Evolutionary conservation across 495 filamentous ascomycete genomes (phyloP).

Genomic region (Cudoniella acicularis): DNA sequence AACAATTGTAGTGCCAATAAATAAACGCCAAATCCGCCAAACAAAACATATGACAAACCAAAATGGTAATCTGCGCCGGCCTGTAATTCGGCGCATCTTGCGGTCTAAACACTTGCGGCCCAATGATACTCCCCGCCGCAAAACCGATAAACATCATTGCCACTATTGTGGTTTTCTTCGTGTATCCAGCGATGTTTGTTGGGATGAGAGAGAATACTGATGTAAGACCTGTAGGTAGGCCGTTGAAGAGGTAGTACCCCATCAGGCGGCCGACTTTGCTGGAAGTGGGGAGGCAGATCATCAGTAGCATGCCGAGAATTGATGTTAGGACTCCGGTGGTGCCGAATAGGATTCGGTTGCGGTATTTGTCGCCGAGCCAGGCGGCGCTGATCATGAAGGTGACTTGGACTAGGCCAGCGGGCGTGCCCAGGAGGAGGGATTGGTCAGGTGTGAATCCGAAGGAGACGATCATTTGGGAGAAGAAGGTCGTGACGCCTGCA

Average conservation of each 20-base stretch:
- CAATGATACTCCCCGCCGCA: slow-evolving; percentile 58
- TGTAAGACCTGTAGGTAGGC: slow-evolving; percentile 33
- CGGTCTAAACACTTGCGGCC: slow-evolving; percentile 28
- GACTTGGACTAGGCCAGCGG: slow-evolving; percentile 60
- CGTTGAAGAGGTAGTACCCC: slow-evolving; percentile 25
- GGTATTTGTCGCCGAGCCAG: slow-evolving; percentile 51
- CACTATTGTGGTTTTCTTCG: slow-evolving; percentile 66
- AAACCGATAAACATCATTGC: slow-evolving; percentile 63
- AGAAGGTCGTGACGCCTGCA: slow-evolving; percentile 64
- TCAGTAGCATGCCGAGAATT: not conserved
- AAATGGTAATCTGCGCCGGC: slow-evolving; percentile 64
- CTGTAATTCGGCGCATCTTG: slow-evolving; percentile 52
- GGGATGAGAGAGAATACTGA: slow-evolving; percentile 20
- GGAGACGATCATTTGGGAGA: slow-evolving; percentile 55
- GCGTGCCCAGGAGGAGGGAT: slow-evolving; percentile 28
- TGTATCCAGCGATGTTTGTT: slow-evolving; percentile 68
- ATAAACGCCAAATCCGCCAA: slow-evolving; percentile 57
- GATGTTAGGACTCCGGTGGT: not conserved
- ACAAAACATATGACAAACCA: slow-evolving; percentile 58
- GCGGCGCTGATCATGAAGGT: slow-evolving; percentile 53
- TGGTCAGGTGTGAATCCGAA: slow-evolving; percentile 34
- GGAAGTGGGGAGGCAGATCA: slow-evolving; percentile 43
- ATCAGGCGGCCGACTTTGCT: slow-evolving; percentile 54
- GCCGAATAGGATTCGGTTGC: slow-evolving; percentile 43
- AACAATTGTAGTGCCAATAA: slow-evolving; percentile 53